These are phyloP conservation scores for Alternaria ethzedia DNA, from an alignment of 2,329 filamentous ascomycete genomes.

Conservation along the genomic window DNA sequence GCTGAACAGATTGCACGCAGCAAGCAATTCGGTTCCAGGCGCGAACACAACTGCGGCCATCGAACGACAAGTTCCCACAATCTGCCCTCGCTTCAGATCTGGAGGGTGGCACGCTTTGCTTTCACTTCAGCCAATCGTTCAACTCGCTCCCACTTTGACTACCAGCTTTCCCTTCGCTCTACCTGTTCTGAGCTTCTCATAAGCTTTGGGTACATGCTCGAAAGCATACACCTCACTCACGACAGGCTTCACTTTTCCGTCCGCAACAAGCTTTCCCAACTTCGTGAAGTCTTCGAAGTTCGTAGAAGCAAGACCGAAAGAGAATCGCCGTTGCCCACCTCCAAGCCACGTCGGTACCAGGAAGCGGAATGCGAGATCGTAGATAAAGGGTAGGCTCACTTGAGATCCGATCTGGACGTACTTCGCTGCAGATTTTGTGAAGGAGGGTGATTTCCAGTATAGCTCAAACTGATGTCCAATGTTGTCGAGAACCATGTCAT, in stretches of 20 bases:
- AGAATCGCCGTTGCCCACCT: conserved; percentile 55
- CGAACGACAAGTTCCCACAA: not conserved
- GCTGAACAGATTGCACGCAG: not conserved
- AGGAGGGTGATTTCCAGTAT: conserved; percentile 27
- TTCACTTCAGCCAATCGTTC: not conserved
- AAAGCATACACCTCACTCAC: conserved; percentile 62
- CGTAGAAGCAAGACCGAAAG: conserved; percentile 39
- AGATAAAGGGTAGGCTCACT: conserved; percentile 20
- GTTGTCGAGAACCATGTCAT: conserved; percentile 63
- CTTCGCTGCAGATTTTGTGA: conserved; percentile 18
- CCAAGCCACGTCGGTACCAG: conserved; percentile 50
- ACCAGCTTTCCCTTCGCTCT: conserved; percentile 66
- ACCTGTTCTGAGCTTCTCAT: conserved; percentile 61
- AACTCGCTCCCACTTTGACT: conserved; percentile 17
- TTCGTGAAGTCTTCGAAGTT: conserved; percentile 33
- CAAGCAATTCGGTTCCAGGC: not conserved
- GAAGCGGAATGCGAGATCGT: conserved; percentile 24
- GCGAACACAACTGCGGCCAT: not conserved
- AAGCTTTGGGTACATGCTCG: conserved; percentile 61
- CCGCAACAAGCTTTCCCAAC: conserved; percentile 60
- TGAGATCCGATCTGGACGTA: conserved; percentile 32
- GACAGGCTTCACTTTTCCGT: conserved; percentile 63
- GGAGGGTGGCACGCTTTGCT: not conserved
- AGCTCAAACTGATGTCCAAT: conserved; percentile 49
- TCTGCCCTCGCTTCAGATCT: not conserved